These are phyloP conservation scores for Incumbomyces lentus DNA, from an alignment of 2,329 filamentous ascomycete species.

Conservation along the genomic window DNA sequence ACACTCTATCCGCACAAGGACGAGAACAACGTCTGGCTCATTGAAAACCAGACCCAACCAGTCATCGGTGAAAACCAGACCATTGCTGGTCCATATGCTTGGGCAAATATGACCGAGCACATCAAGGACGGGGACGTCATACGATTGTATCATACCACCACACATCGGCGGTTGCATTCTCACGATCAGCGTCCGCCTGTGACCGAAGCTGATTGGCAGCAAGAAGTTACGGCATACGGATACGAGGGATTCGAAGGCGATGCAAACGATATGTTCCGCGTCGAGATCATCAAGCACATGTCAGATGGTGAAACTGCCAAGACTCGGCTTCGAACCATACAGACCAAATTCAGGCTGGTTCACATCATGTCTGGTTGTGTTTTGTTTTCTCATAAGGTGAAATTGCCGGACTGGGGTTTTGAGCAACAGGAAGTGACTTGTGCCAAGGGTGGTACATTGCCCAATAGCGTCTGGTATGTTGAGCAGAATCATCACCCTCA, in stretches of 20 bases:
- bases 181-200: constrained; percentile 85
- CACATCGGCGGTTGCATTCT: constrained; percentile 83
- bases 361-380: constrained; percentile 96
- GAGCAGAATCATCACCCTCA: constrained; percentile 80
- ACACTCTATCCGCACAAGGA: constrained; percentile 98
- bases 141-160: constrained; percentile 72
- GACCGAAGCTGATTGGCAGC: constrained; percentile 85
- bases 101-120: constrained; percentile 60
- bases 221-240: constrained; percentile 91
- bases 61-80: constrained; percentile 59
- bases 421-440: constrained; percentile 99
- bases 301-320: constrained; percentile 71
- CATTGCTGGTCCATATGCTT: constrained; percentile 71
- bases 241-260: constrained; percentile 96
- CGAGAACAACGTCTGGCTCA: constrained; percentile 87
- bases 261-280: constrained; percentile 87
- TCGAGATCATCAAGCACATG: constrained; percentile 88
- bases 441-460: constrained; percentile 77
- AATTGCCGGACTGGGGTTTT: constrained; percentile 93
- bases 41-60: constrained; percentile 95
- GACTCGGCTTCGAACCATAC: constrained; percentile 78
- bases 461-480: constrained; percentile 95
- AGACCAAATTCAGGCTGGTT: constrained; percentile 91
- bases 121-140: constrained; percentile 73
- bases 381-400: constrained; percentile 97